Evolutionary conservation across 176 grass and related monocot genomes (phyloP).

Genomic region (Metroxylon sagu): DNA sequence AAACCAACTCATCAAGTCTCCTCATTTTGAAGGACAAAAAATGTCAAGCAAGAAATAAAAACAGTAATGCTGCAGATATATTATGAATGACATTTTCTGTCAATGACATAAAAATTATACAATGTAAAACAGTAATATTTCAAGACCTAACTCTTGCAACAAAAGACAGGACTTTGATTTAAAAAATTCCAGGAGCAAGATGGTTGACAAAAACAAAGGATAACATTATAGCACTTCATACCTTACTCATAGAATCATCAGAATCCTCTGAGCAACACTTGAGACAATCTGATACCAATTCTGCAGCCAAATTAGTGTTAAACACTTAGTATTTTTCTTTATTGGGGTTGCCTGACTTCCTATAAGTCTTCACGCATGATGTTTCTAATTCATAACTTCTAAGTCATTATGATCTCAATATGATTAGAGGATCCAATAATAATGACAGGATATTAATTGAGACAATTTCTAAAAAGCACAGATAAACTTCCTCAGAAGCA

Average conservation of each 20-base stretch:
- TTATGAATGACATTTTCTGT: too few relatives aligned
- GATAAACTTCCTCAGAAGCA: too few relatives aligned
- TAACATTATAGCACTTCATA: slow-evolving; percentile 5
- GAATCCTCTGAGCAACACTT: slow-evolving; percentile 98
- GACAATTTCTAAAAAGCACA: too few relatives aligned
- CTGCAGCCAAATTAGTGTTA: slow-evolving; percentile 31
- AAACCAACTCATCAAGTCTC: too few relatives aligned
- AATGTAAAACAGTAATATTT: too few relatives aligned
- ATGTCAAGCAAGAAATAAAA: too few relatives aligned
- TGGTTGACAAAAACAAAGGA: background rate
- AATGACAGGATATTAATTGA: too few relatives aligned
- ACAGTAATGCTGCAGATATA: too few relatives aligned
- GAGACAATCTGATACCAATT: slow-evolving; percentile 72
- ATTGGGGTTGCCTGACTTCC: background rate
- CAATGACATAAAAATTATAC: too few relatives aligned
- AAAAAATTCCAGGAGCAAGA: background rate
- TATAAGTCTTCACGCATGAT: background rate
- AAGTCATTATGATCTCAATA: background rate
- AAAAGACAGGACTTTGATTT: background rate
- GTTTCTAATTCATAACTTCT: background rate
- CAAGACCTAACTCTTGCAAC: background rate
- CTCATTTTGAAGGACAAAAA: too few relatives aligned
- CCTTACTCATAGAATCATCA: slow-evolving; percentile 89
- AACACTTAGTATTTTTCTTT: background rate
- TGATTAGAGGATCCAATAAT: too few relatives aligned